phyloP scores from a whole-genome alignment of 257 asterid genomes.

The Fraxinus americana region DNA sequence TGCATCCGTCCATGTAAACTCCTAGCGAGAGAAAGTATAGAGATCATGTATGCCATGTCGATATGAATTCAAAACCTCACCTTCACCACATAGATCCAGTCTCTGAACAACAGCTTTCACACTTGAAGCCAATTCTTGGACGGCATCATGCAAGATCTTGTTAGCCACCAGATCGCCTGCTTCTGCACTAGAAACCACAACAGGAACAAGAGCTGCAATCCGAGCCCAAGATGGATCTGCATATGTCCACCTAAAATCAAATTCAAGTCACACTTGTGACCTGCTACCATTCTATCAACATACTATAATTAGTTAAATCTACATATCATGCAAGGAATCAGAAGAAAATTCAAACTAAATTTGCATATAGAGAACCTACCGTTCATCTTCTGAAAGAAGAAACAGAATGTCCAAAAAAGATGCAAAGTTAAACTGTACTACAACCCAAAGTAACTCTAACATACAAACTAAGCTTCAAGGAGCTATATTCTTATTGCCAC shows the following conservation, averaged over 20 bases:
- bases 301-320: not conserved
- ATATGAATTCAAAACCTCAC: constrained; percentile 32
- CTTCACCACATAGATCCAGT: constrained; percentile 71
- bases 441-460: not conserved
- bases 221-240: constrained; percentile 86
- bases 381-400: not conserved
- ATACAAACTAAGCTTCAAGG: not conserved
- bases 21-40: not conserved
- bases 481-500: not conserved
- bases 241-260: constrained; percentile 73
- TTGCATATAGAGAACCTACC: not conserved
- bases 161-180: constrained; percentile 69
- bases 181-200: constrained; percentile 71
- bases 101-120: constrained; percentile 82
- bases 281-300: not conserved
- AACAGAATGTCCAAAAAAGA: not conserved
- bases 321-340: constrained; percentile 5
- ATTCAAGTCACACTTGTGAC: constrained; percentile 15
- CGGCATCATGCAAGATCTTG: constrained; percentile 58
- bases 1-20: not conserved
- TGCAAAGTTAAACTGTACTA: not conserved
- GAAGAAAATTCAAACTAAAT: not conserved
- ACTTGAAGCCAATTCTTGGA: constrained; percentile 72
- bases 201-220: constrained; percentile 70
- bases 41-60: not conserved